Evolutionary conservation across 2,329 filamentous ascomycete genomes (phyloP), one percentile per base, ranked within the genome.

Genomic region (Neonectria ditissima): DNA sequence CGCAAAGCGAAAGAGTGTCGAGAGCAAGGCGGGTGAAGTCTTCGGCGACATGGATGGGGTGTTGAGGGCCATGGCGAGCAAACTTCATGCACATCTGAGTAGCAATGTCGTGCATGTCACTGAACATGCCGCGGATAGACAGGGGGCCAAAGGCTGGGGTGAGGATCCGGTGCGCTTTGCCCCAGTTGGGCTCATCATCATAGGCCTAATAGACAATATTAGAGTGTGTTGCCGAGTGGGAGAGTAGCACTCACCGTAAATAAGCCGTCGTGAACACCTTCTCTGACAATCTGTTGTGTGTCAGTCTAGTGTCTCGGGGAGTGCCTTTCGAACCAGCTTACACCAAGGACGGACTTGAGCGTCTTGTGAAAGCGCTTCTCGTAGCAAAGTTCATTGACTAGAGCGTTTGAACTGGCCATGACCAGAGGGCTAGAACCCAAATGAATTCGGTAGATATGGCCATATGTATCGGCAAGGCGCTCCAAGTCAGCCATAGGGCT

Each of bases 1-100:
- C 82, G 75, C 90, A 91, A 3, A 94, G 82, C 1, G 89, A 89
- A 9, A 94, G 83, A 0, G 90, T 91, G 73, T 94, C 91, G 2
- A 94, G 83, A 0, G 91, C 88, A 32, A 93, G 79, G n/a, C 91
- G 85, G 2, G 91, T 92, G 66, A 92, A 92, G 75, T 92, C 89
- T 18, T 91, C 88, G 0, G 86, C 84, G 0, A 87, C 86, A 47
- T 83, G 79, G 62, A 94, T 90, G 10, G 84, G 80, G 47, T 83
- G 75, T 2, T 81, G 75, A 1, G 87, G 79, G 0, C 91, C 91
- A 67, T 87, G 82, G 34, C 90, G 83, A 18, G 89, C 89, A 85
- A 89, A 89, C 75, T 92, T 92, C 78, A 91, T 82, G 10, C 85
- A 83, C 53, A 92, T 77, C 72, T 92, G 90, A 0, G 83, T 82